phyloP scores from a whole-genome alignment of 768 basidiomycete genomes.

The Xerocomus spinulosus region DNA sequence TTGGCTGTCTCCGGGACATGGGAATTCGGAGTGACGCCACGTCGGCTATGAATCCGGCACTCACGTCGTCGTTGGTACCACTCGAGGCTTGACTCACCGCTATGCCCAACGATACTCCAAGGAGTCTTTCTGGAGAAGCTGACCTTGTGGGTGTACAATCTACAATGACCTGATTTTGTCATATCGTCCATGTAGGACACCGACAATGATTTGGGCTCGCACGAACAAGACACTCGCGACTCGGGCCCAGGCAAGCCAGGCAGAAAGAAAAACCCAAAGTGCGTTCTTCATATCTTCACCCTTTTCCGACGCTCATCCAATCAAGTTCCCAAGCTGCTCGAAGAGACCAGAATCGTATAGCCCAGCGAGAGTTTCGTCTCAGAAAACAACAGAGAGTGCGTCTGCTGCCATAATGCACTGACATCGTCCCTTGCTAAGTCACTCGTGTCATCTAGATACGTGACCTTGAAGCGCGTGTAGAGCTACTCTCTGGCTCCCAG shows the following conservation, averaged over 20 bases:
- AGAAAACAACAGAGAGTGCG: slow-evolving; percentile 83
- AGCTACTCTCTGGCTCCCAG: slow-evolving; percentile 86
- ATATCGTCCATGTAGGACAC: slow-evolving; percentile 47
- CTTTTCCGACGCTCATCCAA: slow-evolving; percentile 13
- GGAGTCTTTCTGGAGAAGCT: slow-evolving; percentile 60
- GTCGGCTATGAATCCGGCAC: slow-evolving; percentile 1
- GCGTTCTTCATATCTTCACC: slow-evolving; percentile 20
- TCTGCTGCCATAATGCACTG: slow-evolving; percentile 3
- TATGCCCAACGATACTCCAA: slow-evolving; percentile 51
- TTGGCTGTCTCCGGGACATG: neutral
- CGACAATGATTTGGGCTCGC: slow-evolving; percentile 66
- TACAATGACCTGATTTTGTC: slow-evolving; percentile 10
- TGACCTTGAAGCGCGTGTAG: slow-evolving; percentile 92
- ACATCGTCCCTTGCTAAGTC: neutral
- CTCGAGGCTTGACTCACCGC: slow-evolving; percentile 1
- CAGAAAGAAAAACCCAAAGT: slow-evolving; percentile 90
- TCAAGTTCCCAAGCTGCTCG: slow-evolving; percentile 80
- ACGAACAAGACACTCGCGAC: slow-evolving; percentile 20
- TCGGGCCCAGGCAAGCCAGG: slow-evolving; percentile 44
- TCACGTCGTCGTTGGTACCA: neutral
- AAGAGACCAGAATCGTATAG: slow-evolving; percentile 87
- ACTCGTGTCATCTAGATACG: slow-evolving; percentile 59
- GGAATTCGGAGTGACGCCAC: neutral
- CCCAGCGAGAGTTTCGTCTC: slow-evolving; percentile 88
- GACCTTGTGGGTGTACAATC: slow-evolving; percentile 39